phyloP scores from a whole-genome alignment of 2,329 filamentous ascomycete genomes.

The Xylariaceae sp. region DNA sequence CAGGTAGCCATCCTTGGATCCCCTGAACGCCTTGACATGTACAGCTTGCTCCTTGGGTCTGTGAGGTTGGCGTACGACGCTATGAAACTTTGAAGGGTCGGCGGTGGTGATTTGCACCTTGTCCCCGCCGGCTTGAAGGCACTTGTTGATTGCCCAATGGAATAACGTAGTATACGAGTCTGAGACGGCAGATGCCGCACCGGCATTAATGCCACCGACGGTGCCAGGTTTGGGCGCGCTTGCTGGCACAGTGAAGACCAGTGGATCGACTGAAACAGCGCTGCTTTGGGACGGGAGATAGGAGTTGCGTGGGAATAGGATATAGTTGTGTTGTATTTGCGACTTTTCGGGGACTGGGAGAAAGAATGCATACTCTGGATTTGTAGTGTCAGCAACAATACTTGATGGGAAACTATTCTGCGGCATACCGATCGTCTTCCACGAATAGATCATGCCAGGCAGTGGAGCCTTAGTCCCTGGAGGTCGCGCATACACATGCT shows the following conservation, averaged over 20 bases:
- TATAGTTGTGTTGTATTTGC: slow-evolving; percentile 69
- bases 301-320: slow-evolving; percentile 64
- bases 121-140: slow-evolving; percentile 57
- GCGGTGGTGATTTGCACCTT: slow-evolving; percentile 56
- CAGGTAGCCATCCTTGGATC: slow-evolving; percentile 71
- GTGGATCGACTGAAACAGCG: slow-evolving; percentile 55
- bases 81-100: slow-evolving; percentile 63
- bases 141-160: slow-evolving; percentile 63
- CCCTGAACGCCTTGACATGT: slow-evolving; percentile 69
- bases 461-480: slow-evolving; percentile 58
- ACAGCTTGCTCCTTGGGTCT: slow-evolving; percentile 67
- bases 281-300: slow-evolving; percentile 57
- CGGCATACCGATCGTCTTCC: slow-evolving; percentile 63
- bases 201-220: slow-evolving; percentile 57
- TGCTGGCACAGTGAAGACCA: slow-evolving; percentile 68
- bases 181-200: slow-evolving; percentile 58
- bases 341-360: slow-evolving; percentile 69
- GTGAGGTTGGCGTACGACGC: slow-evolving; percentile 61
- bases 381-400: slow-evolving; percentile 7
- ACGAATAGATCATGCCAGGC: slow-evolving; percentile 61
- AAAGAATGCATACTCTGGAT: slow-evolving; percentile 65
- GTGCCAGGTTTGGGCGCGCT: slow-evolving; percentile 65
- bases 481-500: slow-evolving; percentile 62
- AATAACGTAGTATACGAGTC: slow-evolving; percentile 65
- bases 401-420: background rate